Evolutionary conservation across 1,139 yeast genomes (phyloP), one percentile per base, ranked within the genome.

Genomic region (Diutina siamensis): DNA sequence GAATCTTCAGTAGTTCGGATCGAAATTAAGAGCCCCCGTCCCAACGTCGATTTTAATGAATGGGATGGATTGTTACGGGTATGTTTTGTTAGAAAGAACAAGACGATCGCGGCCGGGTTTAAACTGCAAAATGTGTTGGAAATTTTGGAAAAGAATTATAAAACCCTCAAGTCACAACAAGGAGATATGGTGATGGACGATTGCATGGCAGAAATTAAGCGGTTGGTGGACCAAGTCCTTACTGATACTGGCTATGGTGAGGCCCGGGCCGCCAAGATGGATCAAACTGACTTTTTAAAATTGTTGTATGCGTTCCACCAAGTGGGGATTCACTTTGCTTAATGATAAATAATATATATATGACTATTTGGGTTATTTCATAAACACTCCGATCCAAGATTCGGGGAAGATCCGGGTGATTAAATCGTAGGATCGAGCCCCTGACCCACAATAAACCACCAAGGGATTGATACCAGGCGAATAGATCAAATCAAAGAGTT

Each of bases 61-160:
- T 92, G 98, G 98, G 98, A 92, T 59, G 98, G 98, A 2, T 69
- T 94, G 44, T 71, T 92, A 52, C 76, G 98, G 52, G 83, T 92
- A 47, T 84, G 87, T 47, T 92, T 92, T 61, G 95, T 86, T 40
- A 77, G 98, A 58, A 92, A 92, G 63, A 94, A 92, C 63, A 83
- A 89, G 63, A 92, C 96, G 13, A 76, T 92, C 28, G 78, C 94
- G 27, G 96, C 98, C 0, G 95, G 95, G 0, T 94, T 92, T 68
- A 89, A 85, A 62, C 81, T 92, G 8, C 67, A 73, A 19, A 83
- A 94, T 47, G 85, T 92, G n/a, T 57, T 88, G 51, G 87, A 83
- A 38, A 84, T 89, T 48, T 68, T 94, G 53, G 97, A 85, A 53
- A 84, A 84, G 57, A 92, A 92, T 62, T 92, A 92, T 69, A 82